A percentile compares a stretch with the other conserved stretches of the same genome.
Conservation (phyloP, 768 basidiomycete genomes). For the Baorangia bicolor region DNA sequence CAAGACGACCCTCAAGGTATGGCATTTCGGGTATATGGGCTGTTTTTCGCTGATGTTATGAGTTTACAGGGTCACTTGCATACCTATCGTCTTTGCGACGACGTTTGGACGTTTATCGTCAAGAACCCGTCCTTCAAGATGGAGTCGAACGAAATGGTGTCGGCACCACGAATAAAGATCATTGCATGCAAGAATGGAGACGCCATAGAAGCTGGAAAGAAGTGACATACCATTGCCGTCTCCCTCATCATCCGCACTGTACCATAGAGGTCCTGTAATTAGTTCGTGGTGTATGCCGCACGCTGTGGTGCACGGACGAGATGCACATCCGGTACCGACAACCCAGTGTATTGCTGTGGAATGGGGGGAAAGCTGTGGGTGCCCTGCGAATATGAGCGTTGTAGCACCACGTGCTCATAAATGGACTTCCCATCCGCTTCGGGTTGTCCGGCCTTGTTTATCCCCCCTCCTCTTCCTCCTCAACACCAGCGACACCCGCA, state of each 20-base stretch:
- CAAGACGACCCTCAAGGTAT: conserved; percentile 90
- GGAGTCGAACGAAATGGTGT: conserved; percentile 82
- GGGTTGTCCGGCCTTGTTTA: conserved; percentile 6
- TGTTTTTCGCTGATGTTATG: conserved; percentile 2
- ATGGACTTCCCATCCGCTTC: conserved; percentile 24
- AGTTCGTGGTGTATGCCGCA: neutral
- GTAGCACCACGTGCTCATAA: conserved; percentile 24
- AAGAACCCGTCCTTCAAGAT: conserved; percentile 94
- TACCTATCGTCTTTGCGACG: conserved; percentile 91
- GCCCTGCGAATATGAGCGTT: neutral
- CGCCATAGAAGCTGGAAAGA: conserved; percentile 80
- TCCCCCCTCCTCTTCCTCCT: conserved; percentile 4
- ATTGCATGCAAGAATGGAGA: conserved; percentile 98
- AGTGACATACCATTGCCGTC: conserved; percentile 39
- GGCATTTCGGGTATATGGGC: neutral
- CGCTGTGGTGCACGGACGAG: neutral
- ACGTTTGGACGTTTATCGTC: conserved; percentile 99
- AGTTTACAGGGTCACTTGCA: conserved; percentile 74
- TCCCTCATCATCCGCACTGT: conserved; percentile 9
- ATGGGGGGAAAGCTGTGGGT: conserved; percentile 3
- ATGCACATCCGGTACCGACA: neutral
- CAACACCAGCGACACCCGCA: conserved; percentile 17
- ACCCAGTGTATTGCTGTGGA: conserved; percentile 13
- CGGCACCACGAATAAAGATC: conserved; percentile 85
- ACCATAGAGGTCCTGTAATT: conserved; percentile 31